Evolutionary conservation across 192 early-diverging fungal species (phyloP).

Genomic region (Linnemannia hyalina): DNA sequence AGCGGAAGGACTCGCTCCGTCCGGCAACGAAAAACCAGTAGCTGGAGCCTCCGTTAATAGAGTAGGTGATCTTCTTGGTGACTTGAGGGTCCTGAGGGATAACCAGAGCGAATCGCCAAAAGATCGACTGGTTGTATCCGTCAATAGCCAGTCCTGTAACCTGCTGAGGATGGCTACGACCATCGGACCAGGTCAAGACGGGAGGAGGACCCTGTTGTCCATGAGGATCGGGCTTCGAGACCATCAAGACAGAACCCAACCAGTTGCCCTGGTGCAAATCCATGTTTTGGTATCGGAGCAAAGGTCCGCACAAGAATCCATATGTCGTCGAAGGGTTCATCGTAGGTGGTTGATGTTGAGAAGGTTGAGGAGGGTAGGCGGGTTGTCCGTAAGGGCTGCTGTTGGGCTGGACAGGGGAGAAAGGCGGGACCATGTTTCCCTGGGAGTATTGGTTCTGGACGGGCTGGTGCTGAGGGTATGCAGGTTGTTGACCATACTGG

Average conservation of each 20-base stretch:
- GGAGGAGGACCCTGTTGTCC: slow-evolving; percentile 44
- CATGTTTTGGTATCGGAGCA: slow-evolving; percentile 61
- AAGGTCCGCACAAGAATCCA: slow-evolving; percentile 55
- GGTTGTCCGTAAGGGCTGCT: background rate
- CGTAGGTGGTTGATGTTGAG: background rate
- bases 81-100: slow-evolving; percentile 62
- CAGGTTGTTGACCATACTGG: slow-evolving; percentile 14
- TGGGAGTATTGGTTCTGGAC: slow-evolving; percentile 17
- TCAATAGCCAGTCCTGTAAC: slow-evolving; percentile 58
- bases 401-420: slow-evolving; percentile 3
- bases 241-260: slow-evolving; percentile 62
- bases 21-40: slow-evolving; percentile 66
- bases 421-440: background rate
- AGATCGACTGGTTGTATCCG: slow-evolving; percentile 69
- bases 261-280: slow-evolving; percentile 54
- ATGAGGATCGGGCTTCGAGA: slow-evolving; percentile 51
- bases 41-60: slow-evolving; percentile 54
- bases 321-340: background rate
- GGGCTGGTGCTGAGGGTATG: slow-evolving; percentile 12
- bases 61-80: slow-evolving; percentile 43
- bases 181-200: slow-evolving; percentile 41
- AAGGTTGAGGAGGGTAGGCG: slow-evolving; percentile 7
- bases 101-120: slow-evolving; percentile 73
- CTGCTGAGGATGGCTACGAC: slow-evolving; percentile 14
- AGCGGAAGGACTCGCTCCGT: slow-evolving; percentile 69